phyloP scores from a whole-genome alignment of 2,329 filamentous ascomycete species.

The Metarhizium album region DNA sequence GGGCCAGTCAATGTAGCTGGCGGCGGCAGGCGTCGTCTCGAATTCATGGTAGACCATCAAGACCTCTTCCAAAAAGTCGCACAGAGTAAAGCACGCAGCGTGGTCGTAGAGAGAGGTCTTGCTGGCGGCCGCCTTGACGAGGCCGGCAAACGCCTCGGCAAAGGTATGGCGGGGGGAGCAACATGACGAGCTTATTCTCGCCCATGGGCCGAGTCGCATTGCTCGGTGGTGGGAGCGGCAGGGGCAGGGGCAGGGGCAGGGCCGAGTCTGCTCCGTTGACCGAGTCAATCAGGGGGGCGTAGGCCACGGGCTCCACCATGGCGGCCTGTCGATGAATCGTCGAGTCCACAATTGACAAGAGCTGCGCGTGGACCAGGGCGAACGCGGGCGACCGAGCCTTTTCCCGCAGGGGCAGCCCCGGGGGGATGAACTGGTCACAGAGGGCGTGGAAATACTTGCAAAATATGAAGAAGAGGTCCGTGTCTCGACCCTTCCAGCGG shows the following conservation, averaged over 20 bases:
- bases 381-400: constrained; percentile 63
- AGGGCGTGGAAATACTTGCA: constrained; percentile 79
- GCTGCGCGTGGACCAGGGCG: constrained; percentile 70
- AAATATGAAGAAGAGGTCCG: constrained; percentile 85
- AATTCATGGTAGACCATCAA: constrained; percentile 49
- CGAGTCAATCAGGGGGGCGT: constrained; percentile 33
- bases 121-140: constrained; percentile 64
- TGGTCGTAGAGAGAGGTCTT: constrained; percentile 74
- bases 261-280: constrained; percentile 50
- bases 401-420: constrained; percentile 38
- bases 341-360: constrained; percentile 68
- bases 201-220: constrained; percentile 73
- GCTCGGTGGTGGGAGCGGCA: constrained; percentile 50
- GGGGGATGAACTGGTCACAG: constrained; percentile 59
- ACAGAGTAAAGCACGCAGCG: constrained; percentile 77
- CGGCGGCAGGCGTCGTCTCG: constrained; percentile 29
- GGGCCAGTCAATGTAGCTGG: constrained; percentile 56
- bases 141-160: constrained; percentile 59
- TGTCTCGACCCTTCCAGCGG: constrained; percentile 79
- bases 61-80: constrained; percentile 80
- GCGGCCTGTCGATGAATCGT: constrained; percentile 69
- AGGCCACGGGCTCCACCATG: constrained; percentile 30
- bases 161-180: constrained; percentile 63
- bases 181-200: constrained; percentile 76
- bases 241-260: constrained; percentile 48